Evolutionary conservation across 2,329 filamentous ascomycete species (phyloP).

Genomic region (Xylaria sp.): DNA sequence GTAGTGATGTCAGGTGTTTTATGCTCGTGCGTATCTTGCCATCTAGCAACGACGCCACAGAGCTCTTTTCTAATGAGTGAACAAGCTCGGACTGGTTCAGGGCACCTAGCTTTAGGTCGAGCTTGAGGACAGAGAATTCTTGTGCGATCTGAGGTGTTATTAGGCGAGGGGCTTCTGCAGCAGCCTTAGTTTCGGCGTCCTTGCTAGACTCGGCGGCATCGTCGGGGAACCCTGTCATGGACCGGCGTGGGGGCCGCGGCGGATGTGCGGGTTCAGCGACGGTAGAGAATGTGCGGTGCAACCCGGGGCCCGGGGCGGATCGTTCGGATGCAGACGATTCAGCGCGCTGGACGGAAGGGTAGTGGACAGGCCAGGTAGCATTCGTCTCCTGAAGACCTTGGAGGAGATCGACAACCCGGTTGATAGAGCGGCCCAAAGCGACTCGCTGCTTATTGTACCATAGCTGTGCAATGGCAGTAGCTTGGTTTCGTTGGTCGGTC

Average conservation of each 20-base stretch:
- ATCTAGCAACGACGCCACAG: constrained; percentile 89
- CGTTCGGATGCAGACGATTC: constrained; percentile 56
- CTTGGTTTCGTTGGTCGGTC: constrained; percentile 74
- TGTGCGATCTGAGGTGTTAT: constrained; percentile 93
- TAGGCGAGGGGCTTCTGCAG: constrained; percentile 76
- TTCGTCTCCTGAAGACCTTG: constrained; percentile 90
- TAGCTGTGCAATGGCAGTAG: constrained; percentile 89
- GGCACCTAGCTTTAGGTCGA: constrained; percentile 90
- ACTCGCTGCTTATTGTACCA: constrained; percentile 95
- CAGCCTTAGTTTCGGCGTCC: constrained; percentile 69
- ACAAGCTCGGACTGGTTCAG: constrained; percentile 90
- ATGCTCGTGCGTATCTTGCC: constrained; percentile 95
- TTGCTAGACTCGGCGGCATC: constrained; percentile 77
- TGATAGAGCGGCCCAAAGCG: constrained; percentile 87
- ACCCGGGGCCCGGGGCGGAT: constrained; percentile 68
- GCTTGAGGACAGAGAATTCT: constrained; percentile 94
- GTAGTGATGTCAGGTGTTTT: constrained; percentile 85
- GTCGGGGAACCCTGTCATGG: constrained; percentile 76
- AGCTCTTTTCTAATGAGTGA: constrained; percentile 92
- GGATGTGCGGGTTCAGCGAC: constrained; percentile 59
- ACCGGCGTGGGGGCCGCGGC: constrained; percentile 69
- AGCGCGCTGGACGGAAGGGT: constrained; percentile 82
- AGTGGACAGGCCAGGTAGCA: constrained; percentile 90
- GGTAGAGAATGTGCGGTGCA: constrained; percentile 72
- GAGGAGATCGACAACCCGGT: constrained; percentile 84